A percentile compares a stretch with the other conserved stretches of the same genome.
Conservation (phyloP, 2,329 filamentous ascomycete genomes). For the Aspergillus bombycis region DNA sequence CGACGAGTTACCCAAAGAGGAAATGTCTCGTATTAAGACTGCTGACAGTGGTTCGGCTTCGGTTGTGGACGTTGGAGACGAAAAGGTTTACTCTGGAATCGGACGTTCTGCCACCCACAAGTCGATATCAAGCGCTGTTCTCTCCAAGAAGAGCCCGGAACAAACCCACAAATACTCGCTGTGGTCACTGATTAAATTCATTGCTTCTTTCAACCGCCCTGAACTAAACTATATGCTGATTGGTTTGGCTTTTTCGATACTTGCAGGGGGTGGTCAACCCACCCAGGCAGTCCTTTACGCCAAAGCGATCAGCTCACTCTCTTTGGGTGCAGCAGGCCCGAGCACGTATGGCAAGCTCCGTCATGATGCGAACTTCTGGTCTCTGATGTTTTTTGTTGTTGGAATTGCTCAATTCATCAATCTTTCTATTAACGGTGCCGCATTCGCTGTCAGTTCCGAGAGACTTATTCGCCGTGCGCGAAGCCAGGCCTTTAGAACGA, state of each 20-base stretch:
- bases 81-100: constrained; percentile 36
- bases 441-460: constrained; percentile 86
- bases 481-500: constrained; percentile 78
- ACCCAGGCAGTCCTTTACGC: constrained; percentile 81
- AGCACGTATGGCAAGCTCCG: constrained; percentile 61
- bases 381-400: constrained; percentile 84
- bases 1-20: constrained; percentile 28
- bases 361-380: constrained; percentile 80
- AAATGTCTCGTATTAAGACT: constrained; percentile 37
- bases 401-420: constrained; percentile 72
- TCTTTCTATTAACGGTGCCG: constrained; percentile 68
- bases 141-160: constrained; percentile 60
- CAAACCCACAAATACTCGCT: constrained; percentile 65
- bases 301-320: constrained; percentile 77
- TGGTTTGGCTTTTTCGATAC: constrained; percentile 72
- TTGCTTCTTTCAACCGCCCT: constrained; percentile 74
- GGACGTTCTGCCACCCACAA: constrained; percentile 54
- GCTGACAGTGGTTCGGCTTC: constrained; percentile 32
- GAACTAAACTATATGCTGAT: constrained; percentile 74
- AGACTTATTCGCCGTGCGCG: constrained; percentile 80
- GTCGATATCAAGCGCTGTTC: constrained; percentile 69
- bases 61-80: constrained; percentile 33
- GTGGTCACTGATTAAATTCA: constrained; percentile 76
- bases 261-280: constrained; percentile 81
- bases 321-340: constrained; percentile 51